phyloP scores from a whole-genome alignment of 179 eudicot genomes.

The Camellia oleifera region DNA sequence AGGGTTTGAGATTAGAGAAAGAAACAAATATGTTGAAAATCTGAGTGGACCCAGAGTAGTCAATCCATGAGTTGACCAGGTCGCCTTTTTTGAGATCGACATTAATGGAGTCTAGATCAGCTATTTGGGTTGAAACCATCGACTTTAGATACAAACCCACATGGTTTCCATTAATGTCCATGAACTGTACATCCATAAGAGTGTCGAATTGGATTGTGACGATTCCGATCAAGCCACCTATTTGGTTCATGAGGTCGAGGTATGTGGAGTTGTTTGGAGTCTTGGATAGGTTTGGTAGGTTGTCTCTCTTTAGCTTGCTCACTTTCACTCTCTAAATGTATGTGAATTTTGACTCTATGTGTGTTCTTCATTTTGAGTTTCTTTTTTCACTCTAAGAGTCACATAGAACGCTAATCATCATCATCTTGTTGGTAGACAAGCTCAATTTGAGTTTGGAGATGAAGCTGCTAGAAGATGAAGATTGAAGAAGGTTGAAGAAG shows the following conservation, averaged over 20 bases:
- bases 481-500: too few relatives aligned
- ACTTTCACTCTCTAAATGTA: too few relatives aligned
- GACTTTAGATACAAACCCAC: slow-evolving; percentile 77
- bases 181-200: slow-evolving; percentile 68
- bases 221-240: slow-evolving; percentile 21
- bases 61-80: slow-evolving; percentile 71
- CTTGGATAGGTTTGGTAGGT: too few relatives aligned
- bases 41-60: slow-evolving; percentile 49
- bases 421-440: too few relatives aligned
- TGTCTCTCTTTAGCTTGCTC: too few relatives aligned
- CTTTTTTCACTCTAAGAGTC: too few relatives aligned
- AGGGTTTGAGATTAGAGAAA: slow-evolving; percentile 70
- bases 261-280: slow-evolving; percentile 35
- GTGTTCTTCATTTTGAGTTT: too few relatives aligned
- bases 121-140: slow-evolving; percentile 47
- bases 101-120: slow-evolving; percentile 46
- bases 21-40: slow-evolving; percentile 48
- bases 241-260: slow-evolving; percentile 17
- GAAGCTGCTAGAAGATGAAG: too few relatives aligned
- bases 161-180: slow-evolving; percentile 78
- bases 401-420: too few relatives aligned
- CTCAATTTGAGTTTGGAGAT: too few relatives aligned
- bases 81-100: slow-evolving; percentile 78
- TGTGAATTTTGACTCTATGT: too few relatives aligned
- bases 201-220: slow-evolving; percentile 82